A percentile compares a stretch with the other conserved stretches of the same genome.
phyloP scores from a whole-genome alignment of 2,329 filamentous ascomycete species.

The Aureobasidium subglaciale region DNA sequence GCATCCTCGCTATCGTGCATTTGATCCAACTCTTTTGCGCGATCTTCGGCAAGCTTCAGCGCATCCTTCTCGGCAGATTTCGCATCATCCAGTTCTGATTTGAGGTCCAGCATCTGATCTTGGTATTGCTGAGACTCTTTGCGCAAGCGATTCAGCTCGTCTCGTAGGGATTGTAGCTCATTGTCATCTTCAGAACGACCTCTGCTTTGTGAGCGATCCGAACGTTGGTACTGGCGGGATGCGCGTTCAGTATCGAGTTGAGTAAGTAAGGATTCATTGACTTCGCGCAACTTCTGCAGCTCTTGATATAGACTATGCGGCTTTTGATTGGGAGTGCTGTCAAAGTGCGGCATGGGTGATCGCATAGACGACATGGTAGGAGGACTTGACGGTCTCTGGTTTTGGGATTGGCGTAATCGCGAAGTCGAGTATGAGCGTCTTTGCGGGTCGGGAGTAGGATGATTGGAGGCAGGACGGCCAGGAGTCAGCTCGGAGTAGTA shows the following conservation, averaged over 20 bases:
- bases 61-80: not conserved
- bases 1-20: constrained; percentile 19
- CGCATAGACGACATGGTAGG: constrained; percentile 24
- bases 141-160: constrained; percentile 16
- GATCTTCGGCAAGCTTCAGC: not conserved
- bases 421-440: constrained; percentile 12
- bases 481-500: constrained; percentile 29
- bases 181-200: constrained; percentile 18
- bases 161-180: constrained; percentile 21
- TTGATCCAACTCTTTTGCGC: constrained; percentile 15
- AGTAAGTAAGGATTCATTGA: constrained; percentile 21
- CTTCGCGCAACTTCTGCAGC: constrained; percentile 16
- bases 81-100: constrained; percentile 6
- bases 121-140: not conserved
- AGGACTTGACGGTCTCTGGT: constrained; percentile 23
- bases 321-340: constrained; percentile 8
- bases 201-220: constrained; percentile 14
- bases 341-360: constrained; percentile 18
- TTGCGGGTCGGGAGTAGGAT: constrained; percentile 12
- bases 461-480: constrained; percentile 18
- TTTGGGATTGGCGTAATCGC: not conserved
- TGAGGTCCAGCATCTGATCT: constrained; percentile 13
- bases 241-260: constrained; percentile 7
- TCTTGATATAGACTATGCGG: constrained; percentile 15
- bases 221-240: not conserved